These are phyloP conservation scores for Hyaloperonospora brassicae DNA, from an alignment of 352 stramenopile genomes.

Conservation along the genomic window DNA sequence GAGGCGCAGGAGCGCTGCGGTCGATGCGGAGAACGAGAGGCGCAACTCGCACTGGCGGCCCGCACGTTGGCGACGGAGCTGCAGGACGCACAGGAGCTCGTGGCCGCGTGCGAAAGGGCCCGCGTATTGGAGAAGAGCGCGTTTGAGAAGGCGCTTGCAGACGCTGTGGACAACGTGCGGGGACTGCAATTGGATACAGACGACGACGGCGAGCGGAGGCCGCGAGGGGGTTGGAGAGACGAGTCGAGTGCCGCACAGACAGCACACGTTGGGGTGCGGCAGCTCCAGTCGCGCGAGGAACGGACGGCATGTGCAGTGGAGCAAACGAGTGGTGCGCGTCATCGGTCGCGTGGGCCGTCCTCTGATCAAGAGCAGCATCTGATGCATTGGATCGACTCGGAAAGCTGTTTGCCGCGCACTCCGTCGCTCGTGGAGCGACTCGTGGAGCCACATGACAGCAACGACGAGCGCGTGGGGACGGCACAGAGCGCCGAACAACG, in stretches of 20 bases:
- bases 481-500: constrained; percentile 7
- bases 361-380: background rate
- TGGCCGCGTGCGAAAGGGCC: constrained; percentile 1
- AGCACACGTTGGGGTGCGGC: constrained; percentile 5
- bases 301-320: too few species aligned
- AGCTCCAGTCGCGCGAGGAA: constrained; percentile 6
- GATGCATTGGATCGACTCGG: too few species aligned
- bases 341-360: too few species aligned
- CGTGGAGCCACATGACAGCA: constrained; percentile 1
- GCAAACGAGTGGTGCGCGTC: too few species aligned
- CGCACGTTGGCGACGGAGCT: constrained; percentile 1
- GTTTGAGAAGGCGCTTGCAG: constrained; percentile 1
- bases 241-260: constrained; percentile 2
- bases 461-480: background rate
- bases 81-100: constrained; percentile 1
- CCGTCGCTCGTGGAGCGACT: too few species aligned
- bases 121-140: background rate
- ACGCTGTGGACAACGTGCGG: background rate
- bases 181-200: constrained; percentile 1
- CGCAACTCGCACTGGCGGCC: constrained; percentile 2
- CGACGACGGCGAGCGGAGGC: background rate
- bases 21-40: background rate
- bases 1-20: constrained; percentile 5
- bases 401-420: too few species aligned
- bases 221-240: constrained; percentile 1